Conservation (phyloP, 2,329 filamentous ascomycete genomes). For the Colletotrichum sp. region DNA sequence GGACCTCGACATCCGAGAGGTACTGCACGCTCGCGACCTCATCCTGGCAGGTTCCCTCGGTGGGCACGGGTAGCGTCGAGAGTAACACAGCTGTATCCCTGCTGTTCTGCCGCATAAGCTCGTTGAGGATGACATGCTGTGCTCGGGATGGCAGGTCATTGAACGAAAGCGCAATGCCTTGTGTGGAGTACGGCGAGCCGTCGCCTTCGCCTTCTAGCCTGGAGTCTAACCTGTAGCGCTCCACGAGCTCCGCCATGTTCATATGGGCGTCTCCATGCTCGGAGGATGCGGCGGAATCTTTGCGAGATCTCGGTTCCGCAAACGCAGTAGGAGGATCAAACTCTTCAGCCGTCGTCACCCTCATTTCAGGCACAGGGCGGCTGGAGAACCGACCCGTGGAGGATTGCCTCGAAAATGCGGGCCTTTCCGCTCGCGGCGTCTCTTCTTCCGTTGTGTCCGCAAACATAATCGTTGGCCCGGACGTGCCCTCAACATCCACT, state of each 20-base stretch:
- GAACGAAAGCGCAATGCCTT: constrained; percentile 75
- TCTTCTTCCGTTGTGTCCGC: constrained; percentile 46
- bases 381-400: constrained; percentile 66
- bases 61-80: constrained; percentile 82
- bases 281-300: constrained; percentile 38
- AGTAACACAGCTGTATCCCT: constrained; percentile 77
- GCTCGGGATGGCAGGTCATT: constrained; percentile 86
- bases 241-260: constrained; percentile 49
- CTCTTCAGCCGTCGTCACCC: constrained; percentile 56
- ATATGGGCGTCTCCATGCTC: constrained; percentile 40
- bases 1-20: constrained; percentile 76
- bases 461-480: constrained; percentile 79
- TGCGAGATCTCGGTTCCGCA: constrained; percentile 48
- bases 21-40: constrained; percentile 76
- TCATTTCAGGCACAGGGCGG: constrained; percentile 66
- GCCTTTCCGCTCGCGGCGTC: constrained; percentile 37
- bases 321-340: constrained; percentile 70
- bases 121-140: constrained; percentile 86
- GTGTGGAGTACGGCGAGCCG: constrained; percentile 58
- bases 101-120: constrained; percentile 75
- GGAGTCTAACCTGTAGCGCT: constrained; percentile 38
- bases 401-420: constrained; percentile 43
- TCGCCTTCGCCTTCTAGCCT: constrained; percentile 24
- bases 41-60: constrained; percentile 75
- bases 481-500: constrained; percentile 67